Evolutionary conservation across 768 basidiomycete genomes (phyloP), one percentile per base, ranked within the genome.

Genomic region (Pulveroboletus sp.): DNA sequence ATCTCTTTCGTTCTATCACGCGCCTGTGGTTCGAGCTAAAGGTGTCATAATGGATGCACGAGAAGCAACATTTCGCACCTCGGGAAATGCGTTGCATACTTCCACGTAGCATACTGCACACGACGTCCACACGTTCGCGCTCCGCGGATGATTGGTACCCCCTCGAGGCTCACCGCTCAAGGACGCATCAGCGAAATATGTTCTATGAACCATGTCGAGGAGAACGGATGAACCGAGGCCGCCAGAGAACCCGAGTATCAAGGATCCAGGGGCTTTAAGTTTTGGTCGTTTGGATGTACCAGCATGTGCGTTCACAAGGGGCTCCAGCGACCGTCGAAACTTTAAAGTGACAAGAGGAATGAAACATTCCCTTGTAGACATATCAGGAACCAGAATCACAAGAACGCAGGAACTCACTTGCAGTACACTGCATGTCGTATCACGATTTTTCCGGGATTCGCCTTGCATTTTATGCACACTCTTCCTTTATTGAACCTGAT

Each of bases 401-500:
- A 3, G 17, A 21, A 33, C 34, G 25, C 12, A 4, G 3, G 4
- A 29, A 59, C 80, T 58, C 59, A 89, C 89, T 82, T 88, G 87
- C 90, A 92, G 61, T 91, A 92, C 17, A 88, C 85, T 13, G 85
- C 81, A 63, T 91, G 87, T 35, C 87, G 76, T 47, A 90, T 80
- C 40, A 90, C 82, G 24, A 90, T 70, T 44, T 82, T 86, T 20
- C 87, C 90, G 7, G 47, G 54, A 21, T 75, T 76, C 25, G 66
- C 69, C 63, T 88, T 90, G 67, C 90, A 92, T 58, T 83, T 85
- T n/a, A 88, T 75, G 56, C 89, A 92, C 12, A 66, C 61, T 50
- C 73, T 84, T 3, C 81, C 75, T 65, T 79, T 82, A 61, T 86
- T 85, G 57, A 80, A 87, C 59, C 80, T 88, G 44, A 71, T 68